These are phyloP conservation scores for Hyaloscypha variabilis DNA, from an alignment of 495 filamentous ascomycete genomes.

Conservation along the genomic window DNA sequence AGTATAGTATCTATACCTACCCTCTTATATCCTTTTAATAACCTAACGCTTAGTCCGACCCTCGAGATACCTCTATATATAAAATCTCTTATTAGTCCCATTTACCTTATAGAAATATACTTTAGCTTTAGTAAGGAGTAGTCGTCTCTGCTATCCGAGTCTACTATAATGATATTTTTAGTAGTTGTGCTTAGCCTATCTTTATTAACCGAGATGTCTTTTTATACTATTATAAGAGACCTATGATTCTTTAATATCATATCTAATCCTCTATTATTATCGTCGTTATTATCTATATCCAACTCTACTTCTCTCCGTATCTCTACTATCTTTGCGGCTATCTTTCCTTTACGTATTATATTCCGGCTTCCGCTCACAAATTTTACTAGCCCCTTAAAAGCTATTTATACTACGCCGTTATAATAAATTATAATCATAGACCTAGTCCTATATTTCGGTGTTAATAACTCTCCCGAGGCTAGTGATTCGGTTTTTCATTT, in stretches of 20 bases:
- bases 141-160: slow-evolving; percentile 23
- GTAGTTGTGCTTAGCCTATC: slow-evolving; percentile 13
- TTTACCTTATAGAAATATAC: slow-evolving; percentile 26
- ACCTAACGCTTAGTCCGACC: slow-evolving; percentile 18
- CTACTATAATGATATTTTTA: neutral
- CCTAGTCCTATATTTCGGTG: slow-evolving; percentile 65
- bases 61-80: neutral
- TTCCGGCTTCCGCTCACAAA: slow-evolving; percentile 80
- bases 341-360: slow-evolving; percentile 79
- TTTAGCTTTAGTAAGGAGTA: slow-evolving; percentile 16
- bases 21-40: slow-evolving; percentile 22
- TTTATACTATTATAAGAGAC: slow-evolving; percentile 8
- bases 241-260: neutral
- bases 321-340: slow-evolving; percentile 61
- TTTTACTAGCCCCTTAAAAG: slow-evolving; percentile 79
- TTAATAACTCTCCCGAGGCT: slow-evolving; percentile 52
- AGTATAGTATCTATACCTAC: slow-evolving; percentile 27
- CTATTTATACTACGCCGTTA: slow-evolving; percentile 79
- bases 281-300: slow-evolving; percentile 44
- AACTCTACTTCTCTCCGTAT: slow-evolving; percentile 55
- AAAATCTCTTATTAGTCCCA: slow-evolving; percentile 21
- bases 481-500: slow-evolving; percentile 63
- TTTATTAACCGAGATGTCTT: slow-evolving; percentile 5
- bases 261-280: slow-evolving; percentile 24
- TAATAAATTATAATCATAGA: slow-evolving; percentile 88